Evolutionary conservation across 352 stramenopile genomes (phyloP).

Genomic region (Pythium chondricola): DNA sequence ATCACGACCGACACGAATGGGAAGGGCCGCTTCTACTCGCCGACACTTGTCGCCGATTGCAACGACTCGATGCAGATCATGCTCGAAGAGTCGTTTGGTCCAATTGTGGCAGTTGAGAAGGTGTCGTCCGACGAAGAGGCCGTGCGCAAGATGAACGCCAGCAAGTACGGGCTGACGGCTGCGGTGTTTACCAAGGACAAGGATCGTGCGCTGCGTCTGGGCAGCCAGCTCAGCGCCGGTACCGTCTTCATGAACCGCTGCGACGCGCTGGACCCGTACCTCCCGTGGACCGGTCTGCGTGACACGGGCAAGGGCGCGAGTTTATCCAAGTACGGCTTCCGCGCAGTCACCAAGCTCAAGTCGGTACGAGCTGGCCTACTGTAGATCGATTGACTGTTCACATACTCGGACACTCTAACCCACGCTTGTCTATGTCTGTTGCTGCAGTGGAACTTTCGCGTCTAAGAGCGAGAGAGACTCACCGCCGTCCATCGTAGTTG

Average conservation of each 20-base stretch:
- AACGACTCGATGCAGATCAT: slow-evolving; percentile 73
- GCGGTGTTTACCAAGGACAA: slow-evolving; percentile 57
- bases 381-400: not conserved
- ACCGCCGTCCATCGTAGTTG: too few species aligned
- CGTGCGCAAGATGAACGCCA: slow-evolving; percentile 75
- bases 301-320: slow-evolving; percentile 78
- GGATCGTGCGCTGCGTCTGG: slow-evolving; percentile 47
- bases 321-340: slow-evolving; percentile 81
- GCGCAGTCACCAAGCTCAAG: slow-evolving; percentile 75
- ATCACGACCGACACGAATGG: slow-evolving; percentile 37
- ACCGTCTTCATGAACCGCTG: slow-evolving; percentile 86
- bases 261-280: slow-evolving; percentile 70
- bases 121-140: slow-evolving; percentile 70
- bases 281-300: slow-evolving; percentile 76
- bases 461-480: too few species aligned
- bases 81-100: slow-evolving; percentile 79
- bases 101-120: slow-evolving; percentile 68
- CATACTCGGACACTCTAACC: not conserved
- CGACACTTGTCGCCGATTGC: slow-evolving; percentile 64
- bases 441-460: slow-evolving; percentile 62
- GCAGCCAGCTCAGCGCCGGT: slow-evolving; percentile 54
- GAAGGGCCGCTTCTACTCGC: slow-evolving; percentile 71
- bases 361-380: slow-evolving; percentile 34
- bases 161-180: slow-evolving; percentile 71
- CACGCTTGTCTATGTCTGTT: too few species aligned